These are phyloP conservation scores for Fusarium nelsonii DNA, from an alignment of 2,329 filamentous ascomycete species.

Conservation along the genomic window DNA sequence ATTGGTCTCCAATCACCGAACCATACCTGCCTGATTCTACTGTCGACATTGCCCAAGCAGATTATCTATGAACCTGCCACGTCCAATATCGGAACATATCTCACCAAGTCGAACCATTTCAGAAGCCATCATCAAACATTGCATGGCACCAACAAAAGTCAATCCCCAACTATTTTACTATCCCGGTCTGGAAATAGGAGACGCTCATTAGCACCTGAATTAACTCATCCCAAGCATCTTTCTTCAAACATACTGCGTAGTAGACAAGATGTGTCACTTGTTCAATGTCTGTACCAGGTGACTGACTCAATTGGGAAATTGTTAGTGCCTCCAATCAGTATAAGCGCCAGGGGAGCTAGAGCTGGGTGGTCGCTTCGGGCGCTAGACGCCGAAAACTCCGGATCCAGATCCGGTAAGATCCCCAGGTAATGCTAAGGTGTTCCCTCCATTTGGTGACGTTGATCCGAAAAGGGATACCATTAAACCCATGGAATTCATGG, in stretches of 20 bases:
- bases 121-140: conserved; percentile 30
- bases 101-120: conserved; percentile 42
- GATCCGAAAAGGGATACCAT: conserved; percentile 36
- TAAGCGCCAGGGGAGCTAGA: conserved; percentile 43
- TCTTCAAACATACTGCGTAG: not conserved
- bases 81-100: conserved; percentile 44
- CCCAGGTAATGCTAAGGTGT: conserved; percentile 28
- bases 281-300: not conserved
- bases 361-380: conserved; percentile 17
- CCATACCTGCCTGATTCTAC: not conserved
- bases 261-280: not conserved
- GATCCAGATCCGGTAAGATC: conserved; percentile 17
- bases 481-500: conserved; percentile 28
- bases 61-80: conserved; percentile 15
- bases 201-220: conserved; percentile 10
- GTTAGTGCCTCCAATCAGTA: conserved; percentile 39
- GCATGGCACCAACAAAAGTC: conserved; percentile 39
- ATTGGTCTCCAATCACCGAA: not conserved
- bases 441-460: conserved; percentile 39
- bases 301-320: conserved; percentile 33
- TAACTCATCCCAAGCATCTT: conserved; percentile 14
- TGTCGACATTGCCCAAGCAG: not conserved
- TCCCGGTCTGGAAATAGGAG: conserved; percentile 15
- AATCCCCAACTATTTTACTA: conserved; percentile 22
- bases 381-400: conserved; percentile 41